phyloP scores from a whole-genome alignment of 306 rosid genomes.

The Vachellia pachyceras region DNA sequence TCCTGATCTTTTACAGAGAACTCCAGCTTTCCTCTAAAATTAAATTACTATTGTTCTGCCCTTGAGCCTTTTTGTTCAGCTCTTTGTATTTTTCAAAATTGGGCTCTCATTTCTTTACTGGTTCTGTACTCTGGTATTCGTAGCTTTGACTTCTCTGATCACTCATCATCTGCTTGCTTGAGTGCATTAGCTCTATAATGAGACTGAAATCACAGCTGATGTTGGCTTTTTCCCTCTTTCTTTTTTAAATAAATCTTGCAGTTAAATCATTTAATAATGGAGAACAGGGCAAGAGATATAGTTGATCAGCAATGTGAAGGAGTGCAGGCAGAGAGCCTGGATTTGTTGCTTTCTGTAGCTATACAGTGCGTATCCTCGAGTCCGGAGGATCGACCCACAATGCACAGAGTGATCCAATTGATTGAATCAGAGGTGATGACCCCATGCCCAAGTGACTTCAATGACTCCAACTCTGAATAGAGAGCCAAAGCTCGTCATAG shows the following conservation, averaged over 20 bases:
- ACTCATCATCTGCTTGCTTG: neutral
- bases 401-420: conserved; percentile 94
- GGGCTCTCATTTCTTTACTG: neutral
- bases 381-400: conserved; percentile 94
- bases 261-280: conserved; percentile 87
- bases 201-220: conserved; percentile 11
- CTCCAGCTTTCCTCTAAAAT: neutral
- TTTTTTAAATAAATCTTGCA: conserved; percentile 42
- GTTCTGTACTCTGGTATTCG: neutral
- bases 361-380: conserved; percentile 83
- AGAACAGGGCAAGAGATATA: conserved; percentile 80
- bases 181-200: conserved; percentile 25
- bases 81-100: neutral
- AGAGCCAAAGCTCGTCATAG: neutral
- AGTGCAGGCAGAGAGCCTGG: conserved; percentile 84
- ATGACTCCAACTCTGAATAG: conserved; percentile 82
- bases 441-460: conserved; percentile 94
- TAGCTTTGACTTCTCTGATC: neutral
- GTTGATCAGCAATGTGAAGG: conserved; percentile 81
- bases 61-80: neutral
- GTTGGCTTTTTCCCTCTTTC: neutral
- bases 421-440: conserved; percentile 95
- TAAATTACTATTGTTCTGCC: neutral
- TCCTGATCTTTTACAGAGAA: neutral
- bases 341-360: conserved; percentile 82